phyloP scores from a whole-genome alignment of 306 rosid species.

The Lathyrus sativus region DNA sequence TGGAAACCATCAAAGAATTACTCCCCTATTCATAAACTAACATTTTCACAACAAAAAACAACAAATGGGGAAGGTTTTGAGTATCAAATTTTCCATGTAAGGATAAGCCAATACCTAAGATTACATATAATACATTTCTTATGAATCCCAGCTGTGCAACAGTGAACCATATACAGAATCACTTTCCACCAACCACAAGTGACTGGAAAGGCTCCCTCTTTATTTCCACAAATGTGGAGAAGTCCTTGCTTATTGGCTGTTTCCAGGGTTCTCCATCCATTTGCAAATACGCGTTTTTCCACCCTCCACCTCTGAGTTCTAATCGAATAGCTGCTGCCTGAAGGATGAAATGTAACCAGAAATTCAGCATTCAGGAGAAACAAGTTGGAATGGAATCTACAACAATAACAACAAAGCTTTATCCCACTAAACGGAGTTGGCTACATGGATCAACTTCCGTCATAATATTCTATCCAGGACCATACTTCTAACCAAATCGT shows the following conservation, averaged over 20 bases:
- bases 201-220: conserved; percentile 87
- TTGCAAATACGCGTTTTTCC: conserved; percentile 81
- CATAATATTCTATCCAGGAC: no score
- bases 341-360: conserved; percentile 35
- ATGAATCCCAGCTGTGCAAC: conserved; percentile 31
- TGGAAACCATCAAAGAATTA: conserved; percentile 40
- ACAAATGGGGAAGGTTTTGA: conserved; percentile 12
- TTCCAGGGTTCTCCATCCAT: conserved; percentile 99
- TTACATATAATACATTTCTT: conserved; percentile 35
- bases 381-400: neutral
- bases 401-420: no score
- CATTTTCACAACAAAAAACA: conserved; percentile 29
- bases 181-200: conserved; percentile 66
- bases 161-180: conserved; percentile 29
- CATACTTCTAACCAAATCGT: no score
- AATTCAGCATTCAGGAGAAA: conserved; percentile 32
- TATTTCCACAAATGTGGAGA: conserved; percentile 82
- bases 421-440: no score
- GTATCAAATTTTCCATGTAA: conserved; percentile 23
- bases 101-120: conserved; percentile 9
- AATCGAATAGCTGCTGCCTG: conserved; percentile 92
- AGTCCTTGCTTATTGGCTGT: conserved; percentile 70
- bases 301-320: conserved; percentile 91
- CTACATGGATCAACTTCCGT: no score
- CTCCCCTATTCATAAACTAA: conserved; percentile 56